Evolutionary conservation across 2,329 filamentous ascomycete genomes (phyloP).

Genomic region (Paracoccidioides lutzii): DNA sequence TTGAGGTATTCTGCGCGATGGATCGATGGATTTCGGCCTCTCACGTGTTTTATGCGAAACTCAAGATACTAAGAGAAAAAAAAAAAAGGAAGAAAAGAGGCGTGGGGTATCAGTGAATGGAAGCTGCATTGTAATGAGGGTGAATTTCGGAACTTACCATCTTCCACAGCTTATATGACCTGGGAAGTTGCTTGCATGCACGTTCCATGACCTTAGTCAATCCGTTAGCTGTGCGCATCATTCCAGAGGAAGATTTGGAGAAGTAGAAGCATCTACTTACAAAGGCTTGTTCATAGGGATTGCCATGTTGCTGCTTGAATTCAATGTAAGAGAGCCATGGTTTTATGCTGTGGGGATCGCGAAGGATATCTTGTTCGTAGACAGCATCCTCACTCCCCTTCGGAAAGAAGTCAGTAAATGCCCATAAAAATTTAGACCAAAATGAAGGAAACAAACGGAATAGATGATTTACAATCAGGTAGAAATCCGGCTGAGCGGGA

Average conservation of each 20-base stretch:
- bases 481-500: constrained; percentile 31
- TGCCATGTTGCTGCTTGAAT: constrained; percentile 80
- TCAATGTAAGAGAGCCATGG: constrained; percentile 92
- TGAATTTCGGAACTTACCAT: constrained; percentile 43
- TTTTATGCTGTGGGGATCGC: constrained; percentile 72
- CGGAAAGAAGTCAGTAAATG: constrained; percentile 23
- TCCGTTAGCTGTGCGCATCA: neutral
- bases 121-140: neutral
- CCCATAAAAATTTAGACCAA: constrained; percentile 48
- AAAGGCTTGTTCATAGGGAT: constrained; percentile 70
- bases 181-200: constrained; percentile 75
- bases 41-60: constrained; percentile 68
- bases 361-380: constrained; percentile 91
- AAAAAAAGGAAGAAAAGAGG: constrained; percentile 3
- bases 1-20: constrained; percentile 76
- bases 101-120: neutral
- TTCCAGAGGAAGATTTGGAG: neutral
- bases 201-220: constrained; percentile 58
- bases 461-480: constrained; percentile 32
- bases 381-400: constrained; percentile 78
- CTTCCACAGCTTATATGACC: constrained; percentile 98
- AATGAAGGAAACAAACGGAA: neutral
- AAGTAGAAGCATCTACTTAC: constrained; percentile 26
- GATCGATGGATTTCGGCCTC: constrained; percentile 67
- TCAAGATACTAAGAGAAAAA: constrained; percentile 56